Evolutionary conservation across 495 filamentous ascomycete genomes (phyloP).

Genomic region (Tuber indicum): DNA sequence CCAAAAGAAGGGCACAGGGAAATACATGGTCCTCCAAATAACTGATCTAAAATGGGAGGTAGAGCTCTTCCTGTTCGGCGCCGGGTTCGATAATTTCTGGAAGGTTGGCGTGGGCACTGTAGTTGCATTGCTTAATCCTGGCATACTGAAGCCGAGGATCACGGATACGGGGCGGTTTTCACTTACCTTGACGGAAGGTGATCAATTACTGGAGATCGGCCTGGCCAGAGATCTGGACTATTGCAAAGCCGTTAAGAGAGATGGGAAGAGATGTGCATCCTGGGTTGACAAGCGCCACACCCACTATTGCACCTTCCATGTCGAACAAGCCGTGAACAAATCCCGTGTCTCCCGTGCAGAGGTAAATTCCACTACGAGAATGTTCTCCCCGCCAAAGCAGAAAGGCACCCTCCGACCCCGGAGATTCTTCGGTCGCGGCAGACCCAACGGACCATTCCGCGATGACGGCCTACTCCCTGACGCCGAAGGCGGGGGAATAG

Average conservation of each 20-base stretch:
- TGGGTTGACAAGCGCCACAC: slow-evolving; percentile 88
- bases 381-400: slow-evolving; percentile 40
- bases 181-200: slow-evolving; percentile 72
- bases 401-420: slow-evolving; percentile 49
- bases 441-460: slow-evolving; percentile 23
- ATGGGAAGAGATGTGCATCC: slow-evolving; percentile 67
- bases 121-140: slow-evolving; percentile 89
- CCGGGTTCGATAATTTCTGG: slow-evolving; percentile 85
- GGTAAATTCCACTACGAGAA: slow-evolving; percentile 57
- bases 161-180: slow-evolving; percentile 73
- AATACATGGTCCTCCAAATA: slow-evolving; percentile 86
- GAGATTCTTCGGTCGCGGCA: slow-evolving; percentile 47
- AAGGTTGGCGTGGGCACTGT: slow-evolving; percentile 79
- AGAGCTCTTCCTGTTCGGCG: slow-evolving; percentile 85
- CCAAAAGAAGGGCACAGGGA: slow-evolving; percentile 52
- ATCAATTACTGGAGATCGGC: slow-evolving; percentile 86
- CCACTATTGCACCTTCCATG: slow-evolving; percentile 88
- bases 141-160: slow-evolving; percentile 74
- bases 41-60: slow-evolving; percentile 87
- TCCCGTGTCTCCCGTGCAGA: slow-evolving; percentile 68
- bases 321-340: slow-evolving; percentile 68
- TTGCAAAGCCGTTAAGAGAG: slow-evolving; percentile 76
- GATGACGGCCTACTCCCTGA: slow-evolving; percentile 38
- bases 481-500: slow-evolving; percentile 14
- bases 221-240: slow-evolving; percentile 77